Conservation (phyloP, 768 basidiomycete genomes). For the Mycena capillaripes region DNA sequence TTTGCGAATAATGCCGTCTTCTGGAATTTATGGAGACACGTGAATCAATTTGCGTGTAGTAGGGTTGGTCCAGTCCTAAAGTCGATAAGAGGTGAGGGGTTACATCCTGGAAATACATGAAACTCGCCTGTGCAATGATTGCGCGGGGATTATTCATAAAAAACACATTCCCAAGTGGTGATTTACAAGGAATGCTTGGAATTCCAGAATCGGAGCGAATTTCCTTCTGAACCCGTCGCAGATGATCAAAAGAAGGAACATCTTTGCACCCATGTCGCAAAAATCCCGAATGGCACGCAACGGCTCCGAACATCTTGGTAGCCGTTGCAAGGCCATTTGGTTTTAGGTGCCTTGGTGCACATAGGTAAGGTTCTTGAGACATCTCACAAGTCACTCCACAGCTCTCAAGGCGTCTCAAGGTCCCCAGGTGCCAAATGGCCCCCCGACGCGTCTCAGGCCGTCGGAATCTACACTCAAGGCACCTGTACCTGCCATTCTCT, state of each 20-base stretch:
- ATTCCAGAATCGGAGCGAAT: slow-evolving; percentile 19
- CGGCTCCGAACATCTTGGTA: too few species aligned
- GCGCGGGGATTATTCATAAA: slow-evolving; percentile 26
- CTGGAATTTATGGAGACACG: slow-evolving; percentile 15
- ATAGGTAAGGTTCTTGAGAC: too few species aligned
- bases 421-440: too few species aligned
- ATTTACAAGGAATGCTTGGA: slow-evolving; percentile 10
- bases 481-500: too few species aligned
- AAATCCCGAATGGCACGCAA: too few species aligned
- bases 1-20: slow-evolving; percentile 4
- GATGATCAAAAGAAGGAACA: slow-evolving; percentile 27
- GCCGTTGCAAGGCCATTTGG: too few species aligned
- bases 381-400: too few species aligned
- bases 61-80: slow-evolving; percentile 17
- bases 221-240: slow-evolving; percentile 10
- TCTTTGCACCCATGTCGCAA: neutral
- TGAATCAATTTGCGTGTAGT: neutral
- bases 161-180: slow-evolving; percentile 18
- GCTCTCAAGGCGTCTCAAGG: too few species aligned
- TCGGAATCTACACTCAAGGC: too few species aligned
- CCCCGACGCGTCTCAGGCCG: too few species aligned
- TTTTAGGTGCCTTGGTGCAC: too few species aligned
- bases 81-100: neutral
- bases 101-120: neutral
- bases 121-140: slow-evolving; percentile 17